Percentiles rank a stretch among this genome's conserved stretches.
These are phyloP conservation scores for Backusella mclennaniae DNA, from an alignment of 192 early-diverging fungal species.

Conservation along the genomic window DNA sequence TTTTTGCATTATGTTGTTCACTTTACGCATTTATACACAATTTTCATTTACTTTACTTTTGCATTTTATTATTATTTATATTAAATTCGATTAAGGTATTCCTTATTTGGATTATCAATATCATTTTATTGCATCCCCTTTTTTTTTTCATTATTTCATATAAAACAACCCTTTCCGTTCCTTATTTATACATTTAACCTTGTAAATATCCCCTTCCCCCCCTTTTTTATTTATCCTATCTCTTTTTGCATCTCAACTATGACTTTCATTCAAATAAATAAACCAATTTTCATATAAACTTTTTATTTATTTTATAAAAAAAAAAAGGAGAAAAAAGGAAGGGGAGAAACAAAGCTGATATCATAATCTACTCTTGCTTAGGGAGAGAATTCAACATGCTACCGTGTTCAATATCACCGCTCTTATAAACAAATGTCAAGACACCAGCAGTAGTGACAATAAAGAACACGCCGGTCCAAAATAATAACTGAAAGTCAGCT, in stretches of 20 bases:
- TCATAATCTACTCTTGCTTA: conserved; percentile 27
- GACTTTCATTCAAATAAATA: background rate
- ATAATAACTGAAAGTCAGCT: conserved; percentile 32
- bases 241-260: conserved; percentile 9
- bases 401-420: conserved; percentile 13
- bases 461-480: conserved; percentile 34
- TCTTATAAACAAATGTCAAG: conserved; percentile 22
- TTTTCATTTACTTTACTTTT: background rate
- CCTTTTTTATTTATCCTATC: background rate
- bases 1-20: background rate
- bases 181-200: background rate
- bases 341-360: background rate
- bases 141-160: background rate
- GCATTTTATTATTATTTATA: background rate
- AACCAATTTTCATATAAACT: background rate
- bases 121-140: background rate
- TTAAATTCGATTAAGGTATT: background rate
- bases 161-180: background rate
- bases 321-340: background rate
- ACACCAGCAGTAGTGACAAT: conserved; percentile 23
- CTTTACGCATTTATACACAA: background rate
- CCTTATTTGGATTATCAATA: background rate
- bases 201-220: background rate
- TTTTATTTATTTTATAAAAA: conserved; percentile 13
- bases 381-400: conserved; percentile 22